Base-by-base conservation (phyloP, 2,329 filamentous ascomycete species). In the Rhinocladiella similis region DNA sequence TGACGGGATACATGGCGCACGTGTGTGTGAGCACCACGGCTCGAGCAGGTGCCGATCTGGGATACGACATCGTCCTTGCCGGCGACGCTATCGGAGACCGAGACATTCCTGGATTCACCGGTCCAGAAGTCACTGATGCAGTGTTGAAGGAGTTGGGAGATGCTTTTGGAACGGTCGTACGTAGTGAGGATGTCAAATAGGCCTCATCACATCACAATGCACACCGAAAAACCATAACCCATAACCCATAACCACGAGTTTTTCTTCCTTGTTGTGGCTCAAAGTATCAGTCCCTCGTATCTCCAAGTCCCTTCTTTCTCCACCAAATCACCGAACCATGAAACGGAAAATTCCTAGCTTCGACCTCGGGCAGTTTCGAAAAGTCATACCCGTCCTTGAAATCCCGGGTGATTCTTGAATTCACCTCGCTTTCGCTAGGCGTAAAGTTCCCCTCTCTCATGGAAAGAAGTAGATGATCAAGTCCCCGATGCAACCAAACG, bases 1-100 rank as follows among this genome's bases (percentile, higher is more conserved):
- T 80, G 48, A 70, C 69, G 63, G 51, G 51, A 9, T 48, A 42
- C 33, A 81, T 63, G 81, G 84, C 86, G 1, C 86, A 89, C 68
- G 81, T 89, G 1, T 81, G 84, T 77, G 70, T 88, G 58, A 73
- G 83, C 1, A 82, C 84, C 0, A 89, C 86, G 0, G 83, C 85
- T 0, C 74, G 86, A 43, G 79, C 84, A 48, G 87, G 76, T 1
- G 75, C 72, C 3, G 80, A 89, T 68, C 73, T 77, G 33, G 86
- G 84, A 0, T 88, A 84, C 65, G 84, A 89, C 66, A 80, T 88
- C 20, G 53, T 88, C 1, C 67, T 89, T 19, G 81, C 78, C 0
- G 75, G 80, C 63, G 86, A 88, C 67, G 84, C 77, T 0, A 80
- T 89, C 36, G 86, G 86, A 0, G 85, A 88, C 68, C 71, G 86